These are phyloP conservation scores for Acrocalymma vagum DNA, from an alignment of 2,329 filamentous ascomycete genomes.

Conservation along the genomic window DNA sequence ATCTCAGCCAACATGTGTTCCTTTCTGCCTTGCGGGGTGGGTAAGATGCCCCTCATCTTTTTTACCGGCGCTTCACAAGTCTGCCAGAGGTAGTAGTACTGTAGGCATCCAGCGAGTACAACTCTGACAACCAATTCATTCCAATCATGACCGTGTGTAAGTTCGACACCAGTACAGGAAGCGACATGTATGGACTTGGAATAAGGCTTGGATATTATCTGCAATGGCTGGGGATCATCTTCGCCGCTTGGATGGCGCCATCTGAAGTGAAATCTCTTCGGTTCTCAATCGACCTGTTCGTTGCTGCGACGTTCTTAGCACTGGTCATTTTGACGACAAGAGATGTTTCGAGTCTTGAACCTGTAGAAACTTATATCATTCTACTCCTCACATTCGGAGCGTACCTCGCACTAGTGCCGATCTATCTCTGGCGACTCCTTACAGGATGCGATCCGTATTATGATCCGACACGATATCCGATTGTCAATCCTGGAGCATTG, in stretches of 20 bases:
- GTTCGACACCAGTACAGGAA: conserved; percentile 34
- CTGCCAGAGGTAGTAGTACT: no score
- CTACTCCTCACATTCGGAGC: conserved; percentile 29
- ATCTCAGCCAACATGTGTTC: not conserved
- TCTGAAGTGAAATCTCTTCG: conserved; percentile 19
- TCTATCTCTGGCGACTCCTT: conserved; percentile 28
- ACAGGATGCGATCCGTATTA: conserved; percentile 26
- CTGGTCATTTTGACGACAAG: conserved; percentile 21
- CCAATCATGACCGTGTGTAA: conserved; percentile 20
- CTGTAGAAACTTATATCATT: conserved; percentile 30
- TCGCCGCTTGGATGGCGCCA: conserved; percentile 32
- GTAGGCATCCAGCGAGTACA: no score
- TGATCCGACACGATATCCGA: conserved; percentile 26
- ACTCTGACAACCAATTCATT: not conserved
- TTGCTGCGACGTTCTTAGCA: conserved; percentile 28
- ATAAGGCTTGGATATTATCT: conserved; percentile 42
- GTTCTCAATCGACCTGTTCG: conserved; percentile 23
- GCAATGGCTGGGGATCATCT: conserved; percentile 35
- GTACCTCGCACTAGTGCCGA: conserved; percentile 23
- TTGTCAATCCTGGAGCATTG: conserved; percentile 10
- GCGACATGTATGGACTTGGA: conserved; percentile 42
- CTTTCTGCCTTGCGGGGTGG: no score
- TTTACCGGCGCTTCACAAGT: not conserved
- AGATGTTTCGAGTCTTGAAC: conserved; percentile 17
- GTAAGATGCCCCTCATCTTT: conserved; percentile 4